Conservation (phyloP, 192 early-diverging fungal genomes). For the Coemansia brasiliensis region DNA sequence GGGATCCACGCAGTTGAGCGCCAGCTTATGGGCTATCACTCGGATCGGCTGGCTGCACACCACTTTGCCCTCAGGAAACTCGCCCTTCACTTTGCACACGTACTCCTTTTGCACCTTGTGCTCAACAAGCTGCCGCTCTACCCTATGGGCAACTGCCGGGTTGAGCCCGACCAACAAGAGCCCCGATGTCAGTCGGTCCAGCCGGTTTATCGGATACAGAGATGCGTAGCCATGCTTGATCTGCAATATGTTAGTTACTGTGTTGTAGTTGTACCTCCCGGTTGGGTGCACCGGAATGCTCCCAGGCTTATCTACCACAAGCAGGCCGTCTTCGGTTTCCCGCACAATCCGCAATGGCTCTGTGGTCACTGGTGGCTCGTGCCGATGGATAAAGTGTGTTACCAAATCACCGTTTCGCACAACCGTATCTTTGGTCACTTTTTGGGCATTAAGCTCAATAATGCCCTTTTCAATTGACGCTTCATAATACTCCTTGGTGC, state of each 20-base stretch:
- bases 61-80: conserved; percentile 67
- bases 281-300: conserved; percentile 82
- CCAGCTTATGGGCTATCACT: conserved; percentile 82
- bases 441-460: conserved; percentile 77
- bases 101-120: conserved; percentile 85
- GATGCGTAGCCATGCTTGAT: conserved; percentile 60
- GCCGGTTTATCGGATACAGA: conserved; percentile 75
- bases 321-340: conserved; percentile 60
- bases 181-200: conserved; percentile 94
- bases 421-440: conserved; percentile 59
- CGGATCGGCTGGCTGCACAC: conserved; percentile 82
- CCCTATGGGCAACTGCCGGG: conserved; percentile 57
- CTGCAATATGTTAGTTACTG: conserved; percentile 67
- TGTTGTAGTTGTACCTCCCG: conserved; percentile 88
- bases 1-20: conserved; percentile 80
- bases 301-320: conserved; percentile 88
- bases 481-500: conserved; percentile 73
- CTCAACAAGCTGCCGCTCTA: conserved; percentile 65
- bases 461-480: conserved; percentile 76
- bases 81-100: conserved; percentile 81
- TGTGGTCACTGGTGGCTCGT: conserved; percentile 88
- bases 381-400: conserved; percentile 83
- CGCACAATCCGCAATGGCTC: conserved; percentile 64
- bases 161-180: conserved; percentile 77
- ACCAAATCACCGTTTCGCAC: conserved; percentile 80